A percentile compares a stretch with the other conserved stretches of the same genome.
phyloP scores from a whole-genome alignment of 495 filamentous ascomycete species.

The Penicillium canescens region DNA sequence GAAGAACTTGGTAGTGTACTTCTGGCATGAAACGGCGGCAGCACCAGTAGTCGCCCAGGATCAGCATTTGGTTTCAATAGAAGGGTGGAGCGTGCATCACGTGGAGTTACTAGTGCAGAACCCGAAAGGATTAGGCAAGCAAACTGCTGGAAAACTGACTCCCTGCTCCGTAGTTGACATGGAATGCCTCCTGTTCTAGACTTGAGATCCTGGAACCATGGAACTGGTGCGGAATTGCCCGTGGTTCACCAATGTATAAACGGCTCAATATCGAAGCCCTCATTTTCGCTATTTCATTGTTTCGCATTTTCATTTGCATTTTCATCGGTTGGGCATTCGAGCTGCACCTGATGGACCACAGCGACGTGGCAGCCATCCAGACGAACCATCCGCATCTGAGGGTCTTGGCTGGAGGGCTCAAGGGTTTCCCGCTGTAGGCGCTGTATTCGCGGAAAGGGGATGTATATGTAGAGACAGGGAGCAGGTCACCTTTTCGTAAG shows the following conservation, averaged over 20 bases:
- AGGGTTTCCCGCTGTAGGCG: slow-evolving; percentile 15
- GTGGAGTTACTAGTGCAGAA: slow-evolving; percentile 4
- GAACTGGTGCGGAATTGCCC: slow-evolving; percentile 1
- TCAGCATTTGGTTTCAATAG: background rate
- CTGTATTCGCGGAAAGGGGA: slow-evolving; percentile 2
- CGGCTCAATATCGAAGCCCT: too few relatives aligned
- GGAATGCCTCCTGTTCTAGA: too few relatives aligned
- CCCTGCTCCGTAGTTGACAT: too few relatives aligned
- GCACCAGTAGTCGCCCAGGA: background rate
- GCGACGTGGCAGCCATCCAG: slow-evolving; percentile 26
- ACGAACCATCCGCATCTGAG: too few relatives aligned
- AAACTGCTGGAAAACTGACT: background rate
- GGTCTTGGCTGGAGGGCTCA: too few relatives aligned
- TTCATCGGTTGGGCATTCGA: slow-evolving; percentile 6
- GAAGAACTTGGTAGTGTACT: background rate
- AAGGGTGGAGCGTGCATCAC: background rate
- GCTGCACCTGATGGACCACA: background rate
- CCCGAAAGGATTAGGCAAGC: background rate
- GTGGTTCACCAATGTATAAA: background rate
- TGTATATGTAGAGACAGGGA: slow-evolving; percentile 5
- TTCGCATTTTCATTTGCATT: background rate
- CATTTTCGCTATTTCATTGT: background rate
- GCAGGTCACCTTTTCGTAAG: slow-evolving; percentile 6
- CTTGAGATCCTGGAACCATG: background rate
- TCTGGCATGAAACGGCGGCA: background rate